Evolutionary conservation across 257 asterid species (phyloP), one percentile per base, ranked within the genome.

Genomic region (Thymus mandschuricus): DNA sequence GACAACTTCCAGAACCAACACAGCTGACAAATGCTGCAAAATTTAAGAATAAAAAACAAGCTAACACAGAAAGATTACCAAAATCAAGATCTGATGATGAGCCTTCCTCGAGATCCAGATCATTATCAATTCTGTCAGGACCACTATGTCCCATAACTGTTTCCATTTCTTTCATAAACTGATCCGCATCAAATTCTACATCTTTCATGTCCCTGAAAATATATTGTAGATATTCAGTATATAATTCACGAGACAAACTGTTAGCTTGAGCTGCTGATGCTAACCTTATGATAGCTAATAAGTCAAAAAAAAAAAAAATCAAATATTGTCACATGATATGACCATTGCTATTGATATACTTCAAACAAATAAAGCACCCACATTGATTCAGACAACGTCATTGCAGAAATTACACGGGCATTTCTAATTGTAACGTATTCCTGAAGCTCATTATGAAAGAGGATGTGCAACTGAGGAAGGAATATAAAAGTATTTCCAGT

Each of bases 151-250:
- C 83, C 92, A 88, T 75, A 38, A 76, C 85, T n/a, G 84, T 83
- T 75, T 91, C 96, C 85, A 94, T 81, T 74, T 88, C 95, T 82
- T 85, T 83, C 97, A 91, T 87, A 79, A 94, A 94, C 64, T 71
- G 87, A 80, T 94, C 97, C 62, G 71, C 96, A 8, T 94, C 97
- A 68, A 94, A 81, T 76, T 87, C 90, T 29, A 94, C 91, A 62
- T 79, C 95, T 81, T 83, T 70, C 79, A 84, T 11, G 81, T 75
- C 62, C 66, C 96, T 86, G 81, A 63, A 76, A 80, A 74, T 3
- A 60, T 33, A 62, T 49, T 46, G 15, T 3, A 35, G 33, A 54
- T n/a, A 10, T 70, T 62, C 48, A 10, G 21, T 64, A 64, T 11
- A 54, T 46, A 44, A 50, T 69, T 63, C 69, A 35, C 45, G 64